Evolutionary conservation across 1,139 yeast species (phyloP).

Genomic region (Yamadazyma sp.): DNA sequence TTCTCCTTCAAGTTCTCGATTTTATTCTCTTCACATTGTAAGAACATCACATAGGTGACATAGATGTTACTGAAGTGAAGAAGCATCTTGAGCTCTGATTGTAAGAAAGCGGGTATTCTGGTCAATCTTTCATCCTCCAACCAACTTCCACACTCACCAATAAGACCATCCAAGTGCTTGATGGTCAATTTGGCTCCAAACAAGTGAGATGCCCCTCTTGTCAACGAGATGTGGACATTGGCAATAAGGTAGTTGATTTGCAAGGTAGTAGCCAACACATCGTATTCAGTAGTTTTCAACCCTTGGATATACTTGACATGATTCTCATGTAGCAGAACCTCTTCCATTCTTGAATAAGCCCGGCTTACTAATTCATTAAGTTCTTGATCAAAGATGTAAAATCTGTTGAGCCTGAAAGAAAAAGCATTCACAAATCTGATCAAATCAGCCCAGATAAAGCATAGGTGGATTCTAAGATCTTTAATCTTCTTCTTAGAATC

Average conservation of each 20-base stretch:
- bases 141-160: constrained; percentile 29
- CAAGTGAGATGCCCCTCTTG: constrained; percentile 24
- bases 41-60: constrained; percentile 29
- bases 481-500: constrained; percentile 20
- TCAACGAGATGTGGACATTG: constrained; percentile 23
- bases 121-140: constrained; percentile 20
- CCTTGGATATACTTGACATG: constrained; percentile 28
- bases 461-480: constrained; percentile 32
- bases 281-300: constrained; percentile 18
- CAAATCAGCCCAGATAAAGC: constrained; percentile 38
- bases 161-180: constrained; percentile 23
- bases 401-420: constrained; percentile 27
- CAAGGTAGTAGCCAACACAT: constrained; percentile 21
- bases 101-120: constrained; percentile 16
- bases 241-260: constrained; percentile 32
- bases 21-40: constrained; percentile 36
- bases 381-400: constrained; percentile 21
- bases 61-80: constrained; percentile 32
- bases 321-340: constrained; percentile 22
- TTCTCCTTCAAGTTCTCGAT: constrained; percentile 20
- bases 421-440: constrained; percentile 34
- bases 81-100: constrained; percentile 28
- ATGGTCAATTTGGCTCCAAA: constrained; percentile 26
- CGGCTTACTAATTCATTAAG: constrained; percentile 22
- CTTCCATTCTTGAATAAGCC: constrained; percentile 25